Conservation (phyloP, 2,329 filamentous ascomycete species). For the Fusarium longipes region DNA sequence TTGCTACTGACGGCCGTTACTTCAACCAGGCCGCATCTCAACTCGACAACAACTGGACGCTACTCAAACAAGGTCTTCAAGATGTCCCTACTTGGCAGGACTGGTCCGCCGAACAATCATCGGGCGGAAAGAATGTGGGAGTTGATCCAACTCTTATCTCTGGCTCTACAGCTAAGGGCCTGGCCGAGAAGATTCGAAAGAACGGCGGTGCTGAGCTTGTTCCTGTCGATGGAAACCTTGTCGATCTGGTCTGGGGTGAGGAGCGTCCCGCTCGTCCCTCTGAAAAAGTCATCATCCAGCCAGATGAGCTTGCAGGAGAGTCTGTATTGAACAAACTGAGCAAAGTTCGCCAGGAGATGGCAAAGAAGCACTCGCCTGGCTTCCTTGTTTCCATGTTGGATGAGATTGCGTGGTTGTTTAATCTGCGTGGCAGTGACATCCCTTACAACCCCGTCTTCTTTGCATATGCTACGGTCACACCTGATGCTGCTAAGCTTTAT, state of each 20-base stretch:
- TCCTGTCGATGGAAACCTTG: conserved; percentile 81
- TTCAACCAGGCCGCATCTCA: conserved; percentile 96
- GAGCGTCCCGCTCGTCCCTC: conserved; percentile 79
- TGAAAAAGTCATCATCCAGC: conserved; percentile 79
- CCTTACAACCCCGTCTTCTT: conserved; percentile 99
- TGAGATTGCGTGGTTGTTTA: conserved; percentile 98
- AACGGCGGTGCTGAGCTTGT: conserved; percentile 82
- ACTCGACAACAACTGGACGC: conserved; percentile 88
- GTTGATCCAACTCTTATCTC: conserved; percentile 92
- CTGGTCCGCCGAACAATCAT: conserved; percentile 89
- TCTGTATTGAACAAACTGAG: conserved; percentile 83
- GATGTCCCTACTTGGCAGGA: conserved; percentile 98
- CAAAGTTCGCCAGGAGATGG: conserved; percentile 88
- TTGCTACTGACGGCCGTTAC: conserved; percentile 96
- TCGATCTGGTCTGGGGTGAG: conserved; percentile 89
- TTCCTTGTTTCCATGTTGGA: conserved; percentile 96
- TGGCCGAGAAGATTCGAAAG: conserved; percentile 88
- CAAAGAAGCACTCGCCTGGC: conserved; percentile 87
- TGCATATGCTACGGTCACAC: conserved; percentile 90
- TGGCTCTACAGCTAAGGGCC: conserved; percentile 70
- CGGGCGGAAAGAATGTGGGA: conserved; percentile 86
- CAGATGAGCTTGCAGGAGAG: conserved; percentile 82
- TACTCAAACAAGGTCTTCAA: conserved; percentile 92
- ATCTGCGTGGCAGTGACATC: conserved; percentile 93
- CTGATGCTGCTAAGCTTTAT: conserved; percentile 81